Evolutionary conservation across 1,284 basidiomycete genomes (phyloP), one percentile per base, ranked within the genome.

Genomic region (Cystobasidium sp.): DNA sequence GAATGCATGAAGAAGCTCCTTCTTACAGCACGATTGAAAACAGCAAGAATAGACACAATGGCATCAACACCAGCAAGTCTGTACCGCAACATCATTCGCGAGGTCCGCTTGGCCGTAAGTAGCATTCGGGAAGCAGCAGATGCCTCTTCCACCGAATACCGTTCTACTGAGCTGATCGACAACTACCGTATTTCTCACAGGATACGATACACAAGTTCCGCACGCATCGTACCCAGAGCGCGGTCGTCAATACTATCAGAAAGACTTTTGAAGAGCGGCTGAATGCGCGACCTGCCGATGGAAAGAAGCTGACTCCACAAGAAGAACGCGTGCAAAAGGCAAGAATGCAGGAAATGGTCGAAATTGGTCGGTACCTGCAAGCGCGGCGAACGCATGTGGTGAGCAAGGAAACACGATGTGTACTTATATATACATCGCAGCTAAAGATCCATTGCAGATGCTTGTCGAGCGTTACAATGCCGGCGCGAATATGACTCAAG

Each of bases 381-480:
- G 70, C 70, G 31, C 55, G 63, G 14, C 49, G 70, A 24, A 12
- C 66, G 18, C 70, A 73, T 41, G 41, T 51, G 53, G 70, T 73
- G 22, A 55, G 49, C 18, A 10, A 6, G 20, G 18, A 18, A 8
- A 22, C 24, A 68, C 2, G 31, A 31, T 37, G 52, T 41, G 9
- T 43, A 12, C 9, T 52, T n/a, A 9, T n/a, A 8, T 22, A 39
- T 20, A 37, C 39, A 18, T 9, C 20, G 49, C 39, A 22, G 22
- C 22, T 58, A 24, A 58, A 1, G 22, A 10, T 49, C n/a, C 43
- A 7, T 59, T 16, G 14, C 22, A 75, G 73, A 61, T 43, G 18
- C 66, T 75, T 22, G 22, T 75, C 16, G 51, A 62, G 52, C 63
- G 73, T 22, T 75, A 75, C 46, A 75, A 75, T 56, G 56, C 66